Evolutionary conservation across 1,284 basidiomycete species (phyloP).

Genomic region (Thecaphora thlaspeos): DNA sequence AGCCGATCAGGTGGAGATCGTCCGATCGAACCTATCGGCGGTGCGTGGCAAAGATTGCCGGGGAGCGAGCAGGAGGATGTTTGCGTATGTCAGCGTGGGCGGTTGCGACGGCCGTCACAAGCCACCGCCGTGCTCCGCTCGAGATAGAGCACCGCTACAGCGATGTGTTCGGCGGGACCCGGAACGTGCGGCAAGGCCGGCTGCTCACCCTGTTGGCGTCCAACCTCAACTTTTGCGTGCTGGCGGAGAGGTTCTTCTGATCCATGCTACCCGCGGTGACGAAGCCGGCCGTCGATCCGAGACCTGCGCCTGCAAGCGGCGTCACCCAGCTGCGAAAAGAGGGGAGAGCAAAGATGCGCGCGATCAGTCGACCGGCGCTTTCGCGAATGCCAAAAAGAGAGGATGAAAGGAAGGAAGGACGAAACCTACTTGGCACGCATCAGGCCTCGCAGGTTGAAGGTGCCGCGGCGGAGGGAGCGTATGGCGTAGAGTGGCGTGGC

Average conservation of each 20-base stretch:
- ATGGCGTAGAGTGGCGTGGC: constrained; percentile 48
- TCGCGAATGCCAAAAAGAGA: too few species aligned
- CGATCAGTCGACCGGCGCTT: too few species aligned
- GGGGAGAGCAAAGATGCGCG: not conserved
- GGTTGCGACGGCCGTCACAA: too few species aligned
- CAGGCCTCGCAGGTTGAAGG: constrained; percentile 36
- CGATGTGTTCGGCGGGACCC: not conserved
- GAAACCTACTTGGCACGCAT: constrained; percentile 37
- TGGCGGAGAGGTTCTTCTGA: constrained; percentile 16
- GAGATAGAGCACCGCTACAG: not conserved
- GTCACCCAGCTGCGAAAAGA: constrained; percentile 32
- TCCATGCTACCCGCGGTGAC: constrained; percentile 22
- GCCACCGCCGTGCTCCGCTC: not conserved
- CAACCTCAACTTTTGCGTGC: constrained; percentile 8
- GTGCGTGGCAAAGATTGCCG: not conserved
- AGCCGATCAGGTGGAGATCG: constrained; percentile 51
- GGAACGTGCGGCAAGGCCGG: not conserved
- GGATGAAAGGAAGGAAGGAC: too few species aligned
- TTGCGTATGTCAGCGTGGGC: too few species aligned
- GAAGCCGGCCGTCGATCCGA: constrained; percentile 30
- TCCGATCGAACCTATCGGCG: constrained; percentile 29
- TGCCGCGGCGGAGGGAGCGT: constrained; percentile 25
- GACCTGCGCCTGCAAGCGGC: constrained; percentile 28
- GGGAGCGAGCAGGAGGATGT: not conserved
- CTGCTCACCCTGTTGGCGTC: constrained; percentile 24